Percentiles rank a stretch among this genome's conserved stretches.
Conservation (phyloP, 257 asterid genomes). For the Capsicum chinense region DNA sequence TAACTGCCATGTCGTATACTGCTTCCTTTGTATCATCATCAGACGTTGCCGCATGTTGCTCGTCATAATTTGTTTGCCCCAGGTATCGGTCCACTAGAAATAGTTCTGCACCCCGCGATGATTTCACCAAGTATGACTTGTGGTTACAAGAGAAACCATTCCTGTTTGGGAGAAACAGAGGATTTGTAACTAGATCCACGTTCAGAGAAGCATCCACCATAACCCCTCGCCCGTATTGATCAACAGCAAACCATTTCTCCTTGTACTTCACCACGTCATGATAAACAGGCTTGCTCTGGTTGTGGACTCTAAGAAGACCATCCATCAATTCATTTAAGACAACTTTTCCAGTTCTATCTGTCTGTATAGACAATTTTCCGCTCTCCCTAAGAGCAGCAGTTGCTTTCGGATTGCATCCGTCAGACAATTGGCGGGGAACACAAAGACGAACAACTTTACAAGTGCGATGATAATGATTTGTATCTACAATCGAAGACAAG, state of each 20-base stretch:
- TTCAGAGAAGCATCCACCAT: not conserved
- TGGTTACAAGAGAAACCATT: not conserved
- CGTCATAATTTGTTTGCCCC: constrained; percentile 8
- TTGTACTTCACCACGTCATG: constrained; percentile 25
- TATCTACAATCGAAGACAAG: not conserved
- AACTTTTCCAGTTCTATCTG: no score
- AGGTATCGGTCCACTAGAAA: constrained; percentile 26
- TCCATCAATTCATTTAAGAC: not conserved
- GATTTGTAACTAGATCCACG: not conserved
- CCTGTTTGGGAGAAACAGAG: not conserved
- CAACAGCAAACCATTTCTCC: constrained; percentile 5
- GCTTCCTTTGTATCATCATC: not conserved
- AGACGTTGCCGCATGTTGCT: not conserved
- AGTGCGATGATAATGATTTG: not conserved
- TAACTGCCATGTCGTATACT: not conserved
- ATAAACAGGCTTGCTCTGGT: constrained; percentile 15
- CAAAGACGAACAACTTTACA: not conserved
- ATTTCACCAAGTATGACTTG: constrained; percentile 6
- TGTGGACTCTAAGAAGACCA: not conserved
- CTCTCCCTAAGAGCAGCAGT: not conserved
- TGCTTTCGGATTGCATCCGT: not conserved
- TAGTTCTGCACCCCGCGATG: constrained; percentile 17
- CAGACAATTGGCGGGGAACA: not conserved
- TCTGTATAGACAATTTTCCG: not conserved
- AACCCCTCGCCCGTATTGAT: not conserved